A percentile compares a stretch with the other conserved stretches of the same genome.
phyloP scores from a whole-genome alignment of 352 stramenopile species.

The Pythium plurisporium region DNA sequence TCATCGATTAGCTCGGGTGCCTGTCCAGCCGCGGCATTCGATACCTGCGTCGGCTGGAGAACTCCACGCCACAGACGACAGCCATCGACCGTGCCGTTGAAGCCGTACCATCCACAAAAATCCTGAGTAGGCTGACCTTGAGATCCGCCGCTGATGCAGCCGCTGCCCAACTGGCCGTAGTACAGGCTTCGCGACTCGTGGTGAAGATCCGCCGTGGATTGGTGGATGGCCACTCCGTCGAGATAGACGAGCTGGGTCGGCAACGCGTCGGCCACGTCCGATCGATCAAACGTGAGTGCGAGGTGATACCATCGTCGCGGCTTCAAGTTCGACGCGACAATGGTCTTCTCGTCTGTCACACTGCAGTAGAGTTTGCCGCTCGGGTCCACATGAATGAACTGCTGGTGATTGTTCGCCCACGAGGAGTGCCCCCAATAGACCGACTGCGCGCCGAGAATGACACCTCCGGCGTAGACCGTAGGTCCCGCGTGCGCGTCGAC shows the following conservation, averaged over 20 bases:
- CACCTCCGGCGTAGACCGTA: not conserved
- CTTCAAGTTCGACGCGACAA: slow-evolving; percentile 11
- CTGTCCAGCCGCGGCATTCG: not conserved
- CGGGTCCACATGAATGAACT: slow-evolving; percentile 33
- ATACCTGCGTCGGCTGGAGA: not conserved
- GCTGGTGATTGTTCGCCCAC: slow-evolving; percentile 34
- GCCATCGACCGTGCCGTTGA: slow-evolving; percentile 28
- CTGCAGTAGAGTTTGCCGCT: slow-evolving; percentile 22
- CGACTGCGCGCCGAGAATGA: slow-evolving; percentile 42
- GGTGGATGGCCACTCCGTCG: slow-evolving; percentile 15
- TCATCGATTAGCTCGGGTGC: not conserved
- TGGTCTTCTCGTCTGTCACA: slow-evolving; percentile 4
- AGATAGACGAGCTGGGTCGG: slow-evolving; percentile 20
- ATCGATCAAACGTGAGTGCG: slow-evolving; percentile 20
- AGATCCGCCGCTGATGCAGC: not conserved
- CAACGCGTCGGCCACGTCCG: not conserved
- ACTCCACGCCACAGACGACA: slow-evolving; percentile 27
- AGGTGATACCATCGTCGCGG: slow-evolving; percentile 33
- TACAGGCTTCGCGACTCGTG: not conserved
- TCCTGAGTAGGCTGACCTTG: not conserved
- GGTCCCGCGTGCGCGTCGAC: not conserved
- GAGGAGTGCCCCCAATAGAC: slow-evolving; percentile 2
- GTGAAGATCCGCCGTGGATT: not conserved
- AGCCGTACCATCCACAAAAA: slow-evolving; percentile 22
- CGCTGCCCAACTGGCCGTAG: slow-evolving; percentile 3